Evolutionary conservation across 805 yeast species (phyloP), one percentile per base, ranked within the genome.

Genomic region (Ogataea henricii): DNA sequence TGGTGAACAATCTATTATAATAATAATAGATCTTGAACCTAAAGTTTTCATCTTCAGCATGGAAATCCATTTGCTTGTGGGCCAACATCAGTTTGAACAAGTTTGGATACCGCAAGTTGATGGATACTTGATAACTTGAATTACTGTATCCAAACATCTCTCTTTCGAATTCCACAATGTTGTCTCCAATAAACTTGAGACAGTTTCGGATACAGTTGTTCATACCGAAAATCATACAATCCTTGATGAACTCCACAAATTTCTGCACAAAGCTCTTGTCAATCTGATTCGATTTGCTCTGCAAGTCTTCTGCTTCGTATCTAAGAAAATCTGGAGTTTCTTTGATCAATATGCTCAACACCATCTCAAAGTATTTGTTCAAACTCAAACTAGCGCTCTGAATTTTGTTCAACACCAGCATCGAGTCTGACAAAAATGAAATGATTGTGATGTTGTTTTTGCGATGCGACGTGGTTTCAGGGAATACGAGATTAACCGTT

Each of bases 191-290:
- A 25, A 52, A 41, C 27, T 33, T 43, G 20, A 56, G 45, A 40
- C 60, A 54, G 26, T 48, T 48, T 6, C 30, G 36, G 20, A 58
- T 43, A 27, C 61, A 57, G 21, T 47, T 47, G 46, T 59, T 60
- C 48, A 58, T 48, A 8, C 62, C 60, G 45, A 44, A 53, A 6
- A 60, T 54, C 55, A 57, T 55, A 32, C 57, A 58, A 33, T 62
- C 64, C 38, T 53, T 56, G 45, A 58, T 49, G 26, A 62, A 52
- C 41, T 54, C 59, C 38, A 59, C 55, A 43, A 60, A 58, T 16
- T 33, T 49, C 33, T 56, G 57, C 22, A 57, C 33, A 35, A 54
- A 60, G 2, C 16, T 23, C 34, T 50, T 46, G 25, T 53, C 56
- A 6, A 59, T 40, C 12, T 29, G 26, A 14, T 46, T 49, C 5